Evolutionary conservation across 2,329 filamentous ascomycete species (phyloP).

Genomic region (Purpureocillium takamizusanense): DNA sequence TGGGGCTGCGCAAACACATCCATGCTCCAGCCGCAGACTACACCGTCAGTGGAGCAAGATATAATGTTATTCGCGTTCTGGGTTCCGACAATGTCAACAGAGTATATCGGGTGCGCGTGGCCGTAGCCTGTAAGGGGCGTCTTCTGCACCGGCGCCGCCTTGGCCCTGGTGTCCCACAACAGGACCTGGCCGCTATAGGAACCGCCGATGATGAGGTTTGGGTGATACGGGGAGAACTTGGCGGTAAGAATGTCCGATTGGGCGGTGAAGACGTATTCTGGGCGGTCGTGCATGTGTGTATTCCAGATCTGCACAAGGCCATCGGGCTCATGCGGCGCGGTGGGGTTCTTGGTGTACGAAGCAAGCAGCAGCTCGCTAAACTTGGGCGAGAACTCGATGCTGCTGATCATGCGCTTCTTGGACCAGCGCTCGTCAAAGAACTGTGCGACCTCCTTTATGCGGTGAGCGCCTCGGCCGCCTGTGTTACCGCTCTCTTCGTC

Average conservation of each 20-base stretch:
- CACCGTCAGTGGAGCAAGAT: constrained; percentile 91
- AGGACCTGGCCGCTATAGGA: constrained; percentile 95
- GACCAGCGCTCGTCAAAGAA: constrained; percentile 95
- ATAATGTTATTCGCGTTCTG: constrained; percentile 99
- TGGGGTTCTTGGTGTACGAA: constrained; percentile 94
- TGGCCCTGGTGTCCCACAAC: constrained; percentile 91
- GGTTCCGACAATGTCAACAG: constrained; percentile 89
- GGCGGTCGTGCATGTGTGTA: constrained; percentile 82
- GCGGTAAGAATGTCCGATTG: constrained; percentile 92
- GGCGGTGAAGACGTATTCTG: constrained; percentile 94
- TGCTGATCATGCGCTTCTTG: constrained; percentile 94
- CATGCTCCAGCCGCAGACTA: constrained; percentile 94
- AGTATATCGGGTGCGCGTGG: constrained; percentile 94
- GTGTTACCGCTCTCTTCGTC: constrained; percentile 68
- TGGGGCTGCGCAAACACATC: constrained; percentile 97
- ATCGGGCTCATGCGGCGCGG: constrained; percentile 86
- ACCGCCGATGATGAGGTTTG: constrained; percentile 89
- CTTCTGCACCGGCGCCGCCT: constrained; percentile 85
- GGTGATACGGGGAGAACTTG: constrained; percentile 97
- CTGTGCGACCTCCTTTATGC: constrained; percentile 80
- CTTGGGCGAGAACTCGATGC: constrained; percentile 91
- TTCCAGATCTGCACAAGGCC: constrained; percentile 97
- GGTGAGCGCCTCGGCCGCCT: constrained; percentile 60
- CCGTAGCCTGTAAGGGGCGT: constrained; percentile 91
- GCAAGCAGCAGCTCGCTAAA: constrained; percentile 88